Base-by-base conservation (phyloP, 768 basidiomycete genomes). In the Cyclocybe aegerita region DNA sequence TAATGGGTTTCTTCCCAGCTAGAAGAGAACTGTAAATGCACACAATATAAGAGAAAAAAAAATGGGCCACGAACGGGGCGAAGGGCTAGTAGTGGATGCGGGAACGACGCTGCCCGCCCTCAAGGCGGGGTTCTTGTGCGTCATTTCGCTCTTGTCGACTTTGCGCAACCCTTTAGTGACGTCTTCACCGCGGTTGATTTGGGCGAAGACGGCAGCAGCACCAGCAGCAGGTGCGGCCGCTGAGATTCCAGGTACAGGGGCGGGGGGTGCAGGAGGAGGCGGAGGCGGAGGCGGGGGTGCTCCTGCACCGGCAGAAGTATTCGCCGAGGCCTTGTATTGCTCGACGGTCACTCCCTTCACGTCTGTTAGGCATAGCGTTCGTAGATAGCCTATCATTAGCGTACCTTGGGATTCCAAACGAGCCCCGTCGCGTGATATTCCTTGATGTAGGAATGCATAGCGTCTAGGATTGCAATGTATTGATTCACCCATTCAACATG, bases 111-210 rank as follows among this genome's bases (percentile, higher is more conserved):
- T 63, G 76, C 84, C 59, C 75, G 90, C 81, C 30, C 97, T 74
- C 34, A 99, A 70, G 8, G 84, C 80, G 0, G 97, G 96, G 62
- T 99, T 98, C 78, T 99, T 98, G 76, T 99, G 97, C 3, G 94
- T 98, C 94, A 96, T 95, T 67, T 98, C 88, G 55, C 90, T 94
- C 75, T 85, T 88, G 64, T 94, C 91, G 29, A 99, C 97, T 67
- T 97, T 98, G 58, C 88, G 85, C 59, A 99, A 68, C 9, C 90
- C 86, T 63, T 89, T 90, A 5, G 96, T 98, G 32, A 99, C 86
- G 4, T 87, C 85, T 54, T 85, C 90, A 0, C 96, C 95, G 37
- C 87, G 81, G 63, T 98, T 98, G 40, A 99, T 71, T 48, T 93
- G 82, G 1, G 93, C 92, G 49, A 99, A 95, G 17, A 99, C 89